Percentiles rank a stretch among this genome's conserved stretches.
Evolutionary conservation across 345 rosid species (phyloP).

Genomic region (Abelmoschus esculentus): DNA sequence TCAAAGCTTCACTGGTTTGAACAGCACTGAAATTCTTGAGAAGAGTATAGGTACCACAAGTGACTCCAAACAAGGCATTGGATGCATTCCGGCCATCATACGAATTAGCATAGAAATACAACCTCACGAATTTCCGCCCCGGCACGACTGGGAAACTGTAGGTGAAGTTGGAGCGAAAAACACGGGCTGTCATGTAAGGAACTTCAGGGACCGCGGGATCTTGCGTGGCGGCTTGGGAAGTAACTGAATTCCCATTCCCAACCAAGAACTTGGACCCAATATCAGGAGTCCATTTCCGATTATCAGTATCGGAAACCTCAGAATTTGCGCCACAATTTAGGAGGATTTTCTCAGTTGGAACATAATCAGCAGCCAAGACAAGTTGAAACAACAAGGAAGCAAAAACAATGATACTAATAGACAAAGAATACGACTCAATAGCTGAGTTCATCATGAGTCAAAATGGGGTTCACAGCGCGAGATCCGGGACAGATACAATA

Average conservation of each 20-base stretch:
- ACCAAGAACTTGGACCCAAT: constrained; percentile 49
- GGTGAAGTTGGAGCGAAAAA: constrained; percentile 59
- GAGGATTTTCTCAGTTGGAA: constrained; percentile 54
- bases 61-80: constrained; percentile 56
- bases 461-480: background rate
- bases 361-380: constrained; percentile 44
- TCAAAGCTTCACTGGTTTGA: constrained; percentile 67
- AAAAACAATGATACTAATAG: constrained; percentile 10
- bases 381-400: constrained; percentile 25
- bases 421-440: background rate
- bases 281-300: constrained; percentile 66
- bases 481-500: background rate
- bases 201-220: constrained; percentile 53
- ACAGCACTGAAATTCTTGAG: constrained; percentile 80
- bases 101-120: constrained; percentile 71
- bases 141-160: constrained; percentile 67
- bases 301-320: constrained; percentile 36
- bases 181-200: constrained; percentile 77
- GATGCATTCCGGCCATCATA: constrained; percentile 58
- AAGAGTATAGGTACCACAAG: constrained; percentile 50
- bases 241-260: constrained; percentile 32
- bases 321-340: constrained; percentile 64
- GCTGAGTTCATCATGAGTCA: constrained; percentile 20
- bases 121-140: constrained; percentile 71
- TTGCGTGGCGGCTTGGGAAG: constrained; percentile 48